These are phyloP conservation scores for Solanum hybrid DNA, from an alignment of 305 asterid genomes.

Conservation along the genomic window DNA sequence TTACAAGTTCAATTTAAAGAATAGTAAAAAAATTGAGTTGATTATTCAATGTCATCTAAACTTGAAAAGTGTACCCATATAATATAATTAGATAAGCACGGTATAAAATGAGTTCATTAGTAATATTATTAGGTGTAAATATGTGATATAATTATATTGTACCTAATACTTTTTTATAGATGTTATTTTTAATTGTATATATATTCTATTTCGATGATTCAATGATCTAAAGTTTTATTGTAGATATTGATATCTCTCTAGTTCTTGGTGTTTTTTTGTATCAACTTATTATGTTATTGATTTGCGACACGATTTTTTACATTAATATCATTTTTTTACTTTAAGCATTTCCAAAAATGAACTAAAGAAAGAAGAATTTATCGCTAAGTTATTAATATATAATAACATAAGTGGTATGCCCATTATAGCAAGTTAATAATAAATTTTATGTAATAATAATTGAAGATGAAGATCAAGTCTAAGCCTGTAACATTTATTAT, in stretches of 20 bases:
- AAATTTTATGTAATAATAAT: too few species aligned
- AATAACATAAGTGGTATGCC: neutral
- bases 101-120: too few species aligned
- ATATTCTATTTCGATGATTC: neutral
- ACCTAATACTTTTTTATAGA: neutral
- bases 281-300: too few species aligned
- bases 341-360: too few species aligned
- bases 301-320: too few species aligned
- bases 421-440: neutral
- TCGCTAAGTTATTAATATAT: neutral
- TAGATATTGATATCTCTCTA: neutral
- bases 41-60: neutral
- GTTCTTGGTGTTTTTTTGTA: neutral
- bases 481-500: neutral
- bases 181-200: neutral
- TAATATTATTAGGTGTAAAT: neutral
- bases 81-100: neutral
- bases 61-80: neutral
- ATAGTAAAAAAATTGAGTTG: neutral
- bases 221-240: neutral
- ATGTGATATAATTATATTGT: neutral
- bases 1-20: neutral
- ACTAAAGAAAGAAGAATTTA: neutral
- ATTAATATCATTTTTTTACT: neutral
- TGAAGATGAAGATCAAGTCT: neutral